Conservation (phyloP, 208 protist genomes). For the Wallacemonas sp. region DNA sequence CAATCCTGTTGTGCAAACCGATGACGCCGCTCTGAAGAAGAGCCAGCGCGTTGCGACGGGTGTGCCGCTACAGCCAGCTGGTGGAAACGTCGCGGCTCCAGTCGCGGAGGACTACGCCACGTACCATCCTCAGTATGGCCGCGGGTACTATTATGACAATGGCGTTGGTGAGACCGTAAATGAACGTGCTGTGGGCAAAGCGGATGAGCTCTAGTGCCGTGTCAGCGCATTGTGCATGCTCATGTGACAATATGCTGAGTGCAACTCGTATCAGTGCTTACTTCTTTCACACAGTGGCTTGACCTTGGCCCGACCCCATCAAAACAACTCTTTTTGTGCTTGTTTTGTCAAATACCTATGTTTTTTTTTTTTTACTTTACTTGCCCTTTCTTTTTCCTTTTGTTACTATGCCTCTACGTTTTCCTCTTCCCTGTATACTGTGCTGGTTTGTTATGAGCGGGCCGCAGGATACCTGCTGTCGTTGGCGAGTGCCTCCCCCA, state of each 20-base stretch:
- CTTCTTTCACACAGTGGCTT: not conserved
- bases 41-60: conserved; percentile 3
- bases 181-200: not conserved
- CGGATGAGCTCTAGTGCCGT: not conserved
- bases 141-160: conserved; percentile 5
- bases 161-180: not conserved
- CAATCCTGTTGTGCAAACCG: not conserved
- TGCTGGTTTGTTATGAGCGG: conserved; percentile 13
- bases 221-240: not conserved
- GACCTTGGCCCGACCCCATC: not conserved
- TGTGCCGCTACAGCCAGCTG: conserved; percentile 4
- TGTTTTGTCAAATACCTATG: not conserved
- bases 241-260: not conserved
- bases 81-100: not conserved
- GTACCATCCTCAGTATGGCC: conserved; percentile 10
- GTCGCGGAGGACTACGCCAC: conserved; percentile 12
- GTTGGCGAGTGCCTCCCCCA: not conserved
- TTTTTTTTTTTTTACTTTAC: conserved; percentile 9
- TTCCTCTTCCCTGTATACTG: conserved; percentile 22
- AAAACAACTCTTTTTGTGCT: not conserved
- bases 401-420: not conserved
- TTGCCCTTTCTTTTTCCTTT: conserved; percentile 2
- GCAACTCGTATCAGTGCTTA: not conserved
- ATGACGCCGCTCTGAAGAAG: not conserved
- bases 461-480: not conserved